Evolutionary conservation across 2,329 filamentous ascomycete genomes (phyloP).

Genomic region (Phialocephala subalpina): DNA sequence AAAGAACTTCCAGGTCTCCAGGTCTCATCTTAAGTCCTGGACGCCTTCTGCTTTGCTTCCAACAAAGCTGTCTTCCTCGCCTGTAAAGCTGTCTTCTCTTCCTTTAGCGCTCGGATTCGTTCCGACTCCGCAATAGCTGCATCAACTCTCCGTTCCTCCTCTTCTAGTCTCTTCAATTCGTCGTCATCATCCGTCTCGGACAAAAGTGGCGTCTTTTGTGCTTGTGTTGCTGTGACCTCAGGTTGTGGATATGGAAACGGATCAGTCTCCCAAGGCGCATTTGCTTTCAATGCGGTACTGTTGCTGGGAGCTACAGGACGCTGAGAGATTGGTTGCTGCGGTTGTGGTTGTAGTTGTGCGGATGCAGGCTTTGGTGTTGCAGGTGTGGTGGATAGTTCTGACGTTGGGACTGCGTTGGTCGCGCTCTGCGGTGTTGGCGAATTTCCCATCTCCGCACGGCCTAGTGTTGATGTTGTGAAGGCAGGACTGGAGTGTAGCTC

Average conservation of each 20-base stretch:
- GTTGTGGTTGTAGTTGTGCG: not conserved
- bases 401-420: not conserved
- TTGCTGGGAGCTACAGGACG: not conserved
- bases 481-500: not conserved
- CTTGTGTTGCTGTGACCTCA: constrained; percentile 6
- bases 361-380: constrained; percentile 7
- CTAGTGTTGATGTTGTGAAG: not conserved
- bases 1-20: not conserved
- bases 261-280: constrained; percentile 13
- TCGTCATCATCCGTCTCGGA: constrained; percentile 8
- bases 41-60: constrained; percentile 7
- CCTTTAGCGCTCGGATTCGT: constrained; percentile 18
- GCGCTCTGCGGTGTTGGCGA: not conserved
- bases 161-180: constrained; percentile 14
- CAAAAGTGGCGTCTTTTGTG: constrained; percentile 2
- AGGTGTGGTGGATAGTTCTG: constrained; percentile 15
- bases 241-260: not conserved
- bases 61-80: constrained; percentile 18
- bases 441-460: not conserved
- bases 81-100: constrained; percentile 18
- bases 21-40: constrained; percentile 9
- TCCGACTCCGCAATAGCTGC: constrained; percentile 18
- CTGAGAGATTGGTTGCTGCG: not conserved
- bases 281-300: constrained; percentile 5
- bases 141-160: constrained; percentile 16